Evolutionary conservation across 176 grass and related monocot species (phyloP), one percentile per base, ranked within the genome.

Genomic region (Oryza meyeriana): DNA sequence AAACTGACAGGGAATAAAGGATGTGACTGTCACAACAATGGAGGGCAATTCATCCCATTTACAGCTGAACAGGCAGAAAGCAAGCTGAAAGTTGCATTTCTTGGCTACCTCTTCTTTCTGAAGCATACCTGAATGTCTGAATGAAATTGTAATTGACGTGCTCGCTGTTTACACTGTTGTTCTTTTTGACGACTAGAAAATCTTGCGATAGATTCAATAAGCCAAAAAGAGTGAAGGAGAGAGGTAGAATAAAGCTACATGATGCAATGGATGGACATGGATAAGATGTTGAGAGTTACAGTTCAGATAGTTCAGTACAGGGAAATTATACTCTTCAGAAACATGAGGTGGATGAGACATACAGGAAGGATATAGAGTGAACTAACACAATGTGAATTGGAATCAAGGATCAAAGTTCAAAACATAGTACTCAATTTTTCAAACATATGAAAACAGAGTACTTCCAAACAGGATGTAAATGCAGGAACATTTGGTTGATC

Each of bases 241-340:
- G 55, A 17, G 14, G 71, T 65, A 50, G 61, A 25, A 48, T 66
- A 83, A 80, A 85, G 77, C 64, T 70, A 14, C 20, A 26, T 50
- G 77, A 71, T 77, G 72, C 55, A 70, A 76, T 18, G 55, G 65
- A 64, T 72, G 81, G 32, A 20, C 13, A 85, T 85, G 82, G 16
- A 81, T 77, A 45, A 8, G 39, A 42, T 81, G 55, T 12, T 85
- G 71, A 82, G 55, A 81, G 42, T 63, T 81, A 55, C 65, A 81
- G 64, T 85, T 68, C 81, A 74, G 40, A 50, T 69, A 75, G 35
- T 75, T 76, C 64, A 85, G 67, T 31, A 52, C 30, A 79, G 29
- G 6, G 2, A 83, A 76, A 81, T 41, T 73, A 75, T 48, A 78
- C 55, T 47, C 1, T 55, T 22, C 17, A 62, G 63, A 18, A 74